Evolutionary conservation across 257 asterid species (phyloP).

Genomic region (Solanum sitiens): DNA sequence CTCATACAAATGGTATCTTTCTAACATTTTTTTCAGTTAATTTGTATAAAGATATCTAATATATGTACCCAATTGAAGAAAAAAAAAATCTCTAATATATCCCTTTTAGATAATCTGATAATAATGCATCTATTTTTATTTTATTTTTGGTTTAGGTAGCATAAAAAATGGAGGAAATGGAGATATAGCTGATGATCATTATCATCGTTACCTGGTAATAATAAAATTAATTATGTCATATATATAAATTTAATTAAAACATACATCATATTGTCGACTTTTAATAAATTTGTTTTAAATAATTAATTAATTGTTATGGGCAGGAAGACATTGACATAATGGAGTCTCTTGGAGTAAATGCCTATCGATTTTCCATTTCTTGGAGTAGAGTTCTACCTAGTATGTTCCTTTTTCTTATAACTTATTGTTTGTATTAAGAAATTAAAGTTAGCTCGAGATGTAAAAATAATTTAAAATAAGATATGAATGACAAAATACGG

Average conservation of each 20-base stretch:
- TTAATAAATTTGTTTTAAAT: not conserved
- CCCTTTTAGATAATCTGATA: not conserved
- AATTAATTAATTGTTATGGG: not conserved
- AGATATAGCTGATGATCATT: conserved; percentile 32
- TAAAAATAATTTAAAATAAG: too few species aligned
- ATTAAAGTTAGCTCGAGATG: not conserved
- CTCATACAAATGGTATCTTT: conserved; percentile 3
- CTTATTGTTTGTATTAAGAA: not conserved
- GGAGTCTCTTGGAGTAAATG: conserved; percentile 53
- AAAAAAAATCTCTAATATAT: not conserved
- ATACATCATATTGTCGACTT: not conserved
- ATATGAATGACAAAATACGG: not conserved
- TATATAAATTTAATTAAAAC: not conserved
- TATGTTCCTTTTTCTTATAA: not conserved
- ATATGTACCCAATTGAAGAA: not conserved
- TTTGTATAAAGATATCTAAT: not conserved
- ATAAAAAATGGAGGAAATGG: conserved; percentile 26
- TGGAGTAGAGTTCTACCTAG: conserved; percentile 78
- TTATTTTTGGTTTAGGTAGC: conserved; percentile 9
- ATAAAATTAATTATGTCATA: not conserved
- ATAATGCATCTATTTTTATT: not conserved
- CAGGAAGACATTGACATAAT: conserved; percentile 65
- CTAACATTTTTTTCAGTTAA: not conserved
- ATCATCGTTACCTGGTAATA: conserved; percentile 31
- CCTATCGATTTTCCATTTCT: conserved; percentile 66